phyloP scores from a whole-genome alignment of 352 stramenopile genomes.

The Pythium sukuiense region DNA sequence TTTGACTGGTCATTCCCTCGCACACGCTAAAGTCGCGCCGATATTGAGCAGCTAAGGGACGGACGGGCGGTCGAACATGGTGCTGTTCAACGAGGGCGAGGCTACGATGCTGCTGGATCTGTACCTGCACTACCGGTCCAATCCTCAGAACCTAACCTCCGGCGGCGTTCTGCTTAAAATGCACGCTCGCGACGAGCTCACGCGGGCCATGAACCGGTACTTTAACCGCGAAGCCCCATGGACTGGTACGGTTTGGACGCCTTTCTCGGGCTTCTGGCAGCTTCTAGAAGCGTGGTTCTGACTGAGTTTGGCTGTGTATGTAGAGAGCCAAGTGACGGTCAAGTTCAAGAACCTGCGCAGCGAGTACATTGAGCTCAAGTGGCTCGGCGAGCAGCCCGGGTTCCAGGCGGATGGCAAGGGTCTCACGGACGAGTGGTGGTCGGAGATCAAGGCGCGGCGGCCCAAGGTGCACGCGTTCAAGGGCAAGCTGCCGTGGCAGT shows the following conservation, averaged over 20 bases:
- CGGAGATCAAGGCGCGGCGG: conserved; percentile 36
- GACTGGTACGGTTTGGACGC: conserved; percentile 34
- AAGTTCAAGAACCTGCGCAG: conserved; percentile 71
- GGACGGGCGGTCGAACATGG: conserved; percentile 30
- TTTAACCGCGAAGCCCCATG: conserved; percentile 38
- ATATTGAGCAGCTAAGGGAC: not conserved
- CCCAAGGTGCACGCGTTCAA: conserved; percentile 60
- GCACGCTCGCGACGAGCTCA: conserved; percentile 44
- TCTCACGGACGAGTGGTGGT: conserved; percentile 52
- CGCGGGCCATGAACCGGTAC: conserved; percentile 41
- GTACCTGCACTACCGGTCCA: conserved; percentile 40
- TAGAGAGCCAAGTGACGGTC: conserved; percentile 54
- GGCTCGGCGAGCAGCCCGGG: conserved; percentile 46
- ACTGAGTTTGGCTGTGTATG: not conserved
- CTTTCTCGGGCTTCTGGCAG: not conserved
- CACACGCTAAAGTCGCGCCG: not conserved
- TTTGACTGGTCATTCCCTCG: conserved; percentile 15
- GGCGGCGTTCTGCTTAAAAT: conserved; percentile 51
- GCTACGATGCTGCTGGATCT: conserved; percentile 50
- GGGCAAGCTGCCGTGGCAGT: conserved; percentile 55
- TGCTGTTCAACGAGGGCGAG: conserved; percentile 60
- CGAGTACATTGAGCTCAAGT: conserved; percentile 51
- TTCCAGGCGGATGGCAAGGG: conserved; percentile 36
- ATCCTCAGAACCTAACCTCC: conserved; percentile 46
- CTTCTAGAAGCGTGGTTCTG: not conserved